phyloP scores from a whole-genome alignment of 805 yeast genomes.

The Saturnispora halmiae region DNA sequence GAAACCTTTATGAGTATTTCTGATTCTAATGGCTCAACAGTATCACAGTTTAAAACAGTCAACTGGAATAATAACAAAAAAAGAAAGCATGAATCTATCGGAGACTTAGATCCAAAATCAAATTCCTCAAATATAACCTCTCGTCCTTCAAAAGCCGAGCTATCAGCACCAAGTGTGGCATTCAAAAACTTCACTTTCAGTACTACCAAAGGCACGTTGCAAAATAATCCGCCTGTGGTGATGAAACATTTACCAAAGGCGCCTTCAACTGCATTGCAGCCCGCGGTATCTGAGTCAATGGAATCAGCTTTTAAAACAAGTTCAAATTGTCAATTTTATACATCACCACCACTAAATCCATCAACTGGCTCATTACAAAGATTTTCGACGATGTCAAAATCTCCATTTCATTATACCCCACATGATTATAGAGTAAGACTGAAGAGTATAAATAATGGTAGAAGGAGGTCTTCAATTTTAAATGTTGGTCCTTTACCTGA shows the following conservation, averaged over 20 bases:
- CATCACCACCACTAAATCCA: slow-evolving; percentile 24
- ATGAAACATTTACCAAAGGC: neutral
- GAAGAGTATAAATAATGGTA: slow-evolving; percentile 33
- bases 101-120: neutral
- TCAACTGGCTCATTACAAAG: slow-evolving; percentile 21
- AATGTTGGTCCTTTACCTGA: slow-evolving; percentile 56
- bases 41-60: neutral
- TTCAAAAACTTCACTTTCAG: slow-evolving; percentile 8
- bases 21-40: too few relatives aligned
- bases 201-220: neutral
- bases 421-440: slow-evolving; percentile 46
- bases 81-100: neutral
- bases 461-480: slow-evolving; percentile 48
- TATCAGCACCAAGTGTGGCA: neutral
- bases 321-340: slow-evolving; percentile 2
- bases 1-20: too few relatives aligned
- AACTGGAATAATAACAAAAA: neutral
- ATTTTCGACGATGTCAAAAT: slow-evolving; percentile 17
- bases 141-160: neutral
- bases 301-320: neutral
- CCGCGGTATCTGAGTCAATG: neutral
- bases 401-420: slow-evolving; percentile 43
- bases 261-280: neutral
- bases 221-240: neutral
- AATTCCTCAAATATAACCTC: neutral